Conservation (phyloP, 2,329 filamentous ascomycete species). For the Geosmithia putterillii region DNA sequence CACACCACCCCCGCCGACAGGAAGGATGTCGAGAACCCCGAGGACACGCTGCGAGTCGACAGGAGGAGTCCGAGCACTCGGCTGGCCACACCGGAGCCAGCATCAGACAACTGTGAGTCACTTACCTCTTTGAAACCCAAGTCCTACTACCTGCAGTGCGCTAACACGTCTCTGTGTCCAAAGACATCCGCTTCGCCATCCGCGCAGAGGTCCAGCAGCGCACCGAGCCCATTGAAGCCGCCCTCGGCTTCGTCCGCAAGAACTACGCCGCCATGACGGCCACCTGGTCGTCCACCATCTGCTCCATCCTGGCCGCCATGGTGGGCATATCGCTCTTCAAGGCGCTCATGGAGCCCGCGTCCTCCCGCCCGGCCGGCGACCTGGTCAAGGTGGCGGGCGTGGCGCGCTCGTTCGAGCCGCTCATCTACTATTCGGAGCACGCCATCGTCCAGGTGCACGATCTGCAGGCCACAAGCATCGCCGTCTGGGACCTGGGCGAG, state of each 20-base stretch:
- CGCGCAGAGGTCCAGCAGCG: constrained; percentile 81
- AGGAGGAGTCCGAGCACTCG: constrained; percentile 15
- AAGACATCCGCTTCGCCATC: constrained; percentile 83
- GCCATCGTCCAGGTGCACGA: constrained; percentile 77
- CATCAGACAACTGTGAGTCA: constrained; percentile 37
- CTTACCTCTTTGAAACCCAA: constrained; percentile 7
- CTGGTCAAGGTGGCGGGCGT: constrained; percentile 83
- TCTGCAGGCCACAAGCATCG: constrained; percentile 80
- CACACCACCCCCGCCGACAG: constrained; percentile 33
- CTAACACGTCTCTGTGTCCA: too few species aligned
- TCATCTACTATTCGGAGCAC: constrained; percentile 90
- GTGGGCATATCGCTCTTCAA: constrained; percentile 54
- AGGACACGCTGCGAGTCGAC: constrained; percentile 20
- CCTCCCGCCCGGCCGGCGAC: constrained; percentile 36
- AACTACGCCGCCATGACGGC: constrained; percentile 49
- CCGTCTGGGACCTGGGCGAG: constrained; percentile 90
- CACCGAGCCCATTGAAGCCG: constrained; percentile 70
- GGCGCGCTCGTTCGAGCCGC: constrained; percentile 82
- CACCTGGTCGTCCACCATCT: constrained; percentile 56
- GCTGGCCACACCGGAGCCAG: constrained; percentile 11
- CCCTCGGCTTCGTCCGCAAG: constrained; percentile 49
- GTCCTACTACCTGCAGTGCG: constrained; percentile 2
- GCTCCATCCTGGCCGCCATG: constrained; percentile 48
- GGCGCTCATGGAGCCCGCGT: constrained; percentile 56
- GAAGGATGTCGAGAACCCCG: constrained; percentile 10